These are phyloP conservation scores for Taphrina confusa DNA, from an alignment of 1,139 yeast species.

Conservation along the genomic window DNA sequence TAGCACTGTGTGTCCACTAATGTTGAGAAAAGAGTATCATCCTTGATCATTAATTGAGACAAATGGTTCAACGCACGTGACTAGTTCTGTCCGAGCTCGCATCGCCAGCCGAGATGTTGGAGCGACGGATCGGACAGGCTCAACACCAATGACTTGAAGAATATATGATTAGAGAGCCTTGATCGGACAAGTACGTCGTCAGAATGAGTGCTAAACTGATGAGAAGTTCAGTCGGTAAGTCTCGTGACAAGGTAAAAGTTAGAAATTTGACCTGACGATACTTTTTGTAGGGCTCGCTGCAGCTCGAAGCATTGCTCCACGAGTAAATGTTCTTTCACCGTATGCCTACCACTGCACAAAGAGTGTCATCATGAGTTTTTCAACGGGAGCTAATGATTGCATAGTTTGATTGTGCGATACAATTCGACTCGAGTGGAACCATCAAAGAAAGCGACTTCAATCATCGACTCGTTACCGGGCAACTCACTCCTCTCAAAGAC, in stretches of 20 bases:
- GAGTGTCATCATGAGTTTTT: no score
- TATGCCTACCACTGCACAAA: neutral
- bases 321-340: slow-evolving; percentile 12
- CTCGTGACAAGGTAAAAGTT: neutral
- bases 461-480: slow-evolving; percentile 92
- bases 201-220: slow-evolving; percentile 21
- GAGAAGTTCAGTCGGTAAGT: slow-evolving; percentile 17
- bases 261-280: neutral
- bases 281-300: slow-evolving; percentile 3
- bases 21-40: no score
- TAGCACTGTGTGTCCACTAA: no score
- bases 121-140: slow-evolving; percentile 6
- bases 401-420: slow-evolving; percentile 25
- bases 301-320: slow-evolving; percentile 18
- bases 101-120: neutral
- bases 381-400: neutral
- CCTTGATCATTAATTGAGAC: no score
- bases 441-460: slow-evolving; percentile 84
- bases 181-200: neutral
- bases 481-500: slow-evolving; percentile 85
- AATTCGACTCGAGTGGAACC: slow-evolving; percentile 60
- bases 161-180: no score
- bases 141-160: no score
- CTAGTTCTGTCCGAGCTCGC: no score
- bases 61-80: no score